Evolutionary conservation across 768 basidiomycete genomes (phyloP).

Genomic region (Dioszegia hungarica): DNA sequence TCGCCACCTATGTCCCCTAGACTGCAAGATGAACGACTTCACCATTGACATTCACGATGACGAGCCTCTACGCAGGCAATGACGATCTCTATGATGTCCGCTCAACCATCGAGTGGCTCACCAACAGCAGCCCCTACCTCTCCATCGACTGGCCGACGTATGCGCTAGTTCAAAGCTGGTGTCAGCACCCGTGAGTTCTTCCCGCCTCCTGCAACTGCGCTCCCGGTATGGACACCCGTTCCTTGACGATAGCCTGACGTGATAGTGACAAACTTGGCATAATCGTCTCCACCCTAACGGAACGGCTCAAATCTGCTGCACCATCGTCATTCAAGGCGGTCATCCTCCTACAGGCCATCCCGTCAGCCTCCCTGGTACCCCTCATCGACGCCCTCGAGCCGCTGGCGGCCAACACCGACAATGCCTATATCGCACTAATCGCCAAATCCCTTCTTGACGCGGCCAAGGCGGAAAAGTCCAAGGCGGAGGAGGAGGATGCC

Average conservation of each 20-base stretch:
- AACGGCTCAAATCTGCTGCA: neutral
- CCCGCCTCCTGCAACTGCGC: neutral
- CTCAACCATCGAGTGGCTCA: neutral
- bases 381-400: neutral
- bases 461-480: neutral
- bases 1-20: neutral
- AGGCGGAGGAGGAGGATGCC: neutral
- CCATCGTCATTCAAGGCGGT: slow-evolving; percentile 2
- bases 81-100: neutral
- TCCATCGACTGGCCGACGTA: slow-evolving; percentile 5
- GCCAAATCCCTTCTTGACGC: neutral
- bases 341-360: neutral
- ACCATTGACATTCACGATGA: neutral
- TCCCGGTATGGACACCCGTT: no score
- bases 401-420: neutral
- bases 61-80: neutral
- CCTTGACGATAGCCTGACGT: neutral
- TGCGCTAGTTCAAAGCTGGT: neutral
- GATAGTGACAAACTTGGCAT: neutral
- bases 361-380: neutral
- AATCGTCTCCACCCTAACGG: neutral
- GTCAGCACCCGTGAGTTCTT: neutral
- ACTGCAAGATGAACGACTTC: no score
- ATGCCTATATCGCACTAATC: neutral
- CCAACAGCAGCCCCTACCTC: neutral